Evolutionary conservation across 2,329 filamentous ascomycete genomes (phyloP).

Genomic region (Teratosphaeriaceae sp.): DNA sequence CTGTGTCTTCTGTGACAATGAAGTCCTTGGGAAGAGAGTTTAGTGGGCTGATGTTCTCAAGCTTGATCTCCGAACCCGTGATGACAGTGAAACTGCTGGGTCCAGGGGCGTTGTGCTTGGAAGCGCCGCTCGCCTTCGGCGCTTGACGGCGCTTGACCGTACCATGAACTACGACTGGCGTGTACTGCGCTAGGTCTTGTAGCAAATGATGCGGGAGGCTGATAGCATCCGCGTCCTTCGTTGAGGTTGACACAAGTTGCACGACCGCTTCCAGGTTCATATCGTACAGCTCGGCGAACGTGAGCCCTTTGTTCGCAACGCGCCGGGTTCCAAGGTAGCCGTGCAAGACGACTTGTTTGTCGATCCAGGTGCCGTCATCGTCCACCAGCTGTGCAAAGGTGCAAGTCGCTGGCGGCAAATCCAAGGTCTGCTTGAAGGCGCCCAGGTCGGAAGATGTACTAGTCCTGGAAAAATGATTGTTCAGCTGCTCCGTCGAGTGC

Average conservation of each 20-base stretch:
- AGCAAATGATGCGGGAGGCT: conserved; percentile 20
- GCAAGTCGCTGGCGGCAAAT: conserved; percentile 41
- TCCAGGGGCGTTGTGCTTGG: neutral
- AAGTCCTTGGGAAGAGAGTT: conserved; percentile 70
- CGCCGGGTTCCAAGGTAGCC: conserved; percentile 67
- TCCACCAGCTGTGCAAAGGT: conserved; percentile 23
- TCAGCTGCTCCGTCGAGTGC: neutral
- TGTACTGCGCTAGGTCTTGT: conserved; percentile 32
- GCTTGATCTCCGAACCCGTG: conserved; percentile 50
- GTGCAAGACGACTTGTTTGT: conserved; percentile 48
- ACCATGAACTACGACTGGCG: conserved; percentile 50
- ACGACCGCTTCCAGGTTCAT: conserved; percentile 36
- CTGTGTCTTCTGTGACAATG: conserved; percentile 65
- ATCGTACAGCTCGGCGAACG: conserved; percentile 57
- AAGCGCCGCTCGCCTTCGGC: conserved; percentile 21
- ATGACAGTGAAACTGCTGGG: conserved; percentile 4
- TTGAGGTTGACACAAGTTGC: conserved; percentile 27
- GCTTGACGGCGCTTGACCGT: conserved; percentile 38
- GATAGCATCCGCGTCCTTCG: conserved; percentile 21
- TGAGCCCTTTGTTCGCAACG: conserved; percentile 61
- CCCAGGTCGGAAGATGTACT: conserved; percentile 1
- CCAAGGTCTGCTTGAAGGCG: conserved; percentile 30
- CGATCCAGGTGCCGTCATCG: conserved; percentile 19
- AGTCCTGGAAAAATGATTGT: neutral
- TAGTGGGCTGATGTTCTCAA: conserved; percentile 58